These are phyloP conservation scores for Pyrus hybrid DNA, from an alignment of 331 rosid genomes.

Conservation along the genomic window DNA sequence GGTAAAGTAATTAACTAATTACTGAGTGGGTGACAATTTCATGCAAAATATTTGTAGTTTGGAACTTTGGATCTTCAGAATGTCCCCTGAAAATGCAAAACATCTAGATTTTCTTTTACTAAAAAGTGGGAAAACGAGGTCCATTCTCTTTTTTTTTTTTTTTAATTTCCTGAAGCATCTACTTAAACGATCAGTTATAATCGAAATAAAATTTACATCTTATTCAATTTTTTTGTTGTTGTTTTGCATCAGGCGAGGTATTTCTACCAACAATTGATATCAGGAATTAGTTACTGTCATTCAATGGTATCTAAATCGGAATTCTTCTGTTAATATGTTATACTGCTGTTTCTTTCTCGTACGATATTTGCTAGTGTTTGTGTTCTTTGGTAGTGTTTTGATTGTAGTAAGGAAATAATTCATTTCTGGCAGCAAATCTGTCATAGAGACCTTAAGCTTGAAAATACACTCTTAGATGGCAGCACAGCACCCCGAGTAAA, in stretches of 20 bases:
- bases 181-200: too few relatives aligned
- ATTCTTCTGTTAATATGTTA: neutral
- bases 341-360: neutral
- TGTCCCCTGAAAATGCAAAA: neutral
- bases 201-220: too few relatives aligned
- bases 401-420: conserved; percentile 4
- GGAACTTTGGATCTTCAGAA: neutral
- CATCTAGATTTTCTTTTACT: neutral
- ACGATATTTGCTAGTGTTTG: neutral
- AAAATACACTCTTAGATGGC: conserved; percentile 75
- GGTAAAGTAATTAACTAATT: conserved; percentile 27
- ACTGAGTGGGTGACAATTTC: neutral
- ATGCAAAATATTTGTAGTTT: neutral
- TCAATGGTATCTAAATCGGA: conserved; percentile 48
- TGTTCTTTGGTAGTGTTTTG: too few relatives aligned
- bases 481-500: conserved; percentile 67
- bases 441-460: conserved; percentile 90
- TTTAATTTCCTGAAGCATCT: neutral
- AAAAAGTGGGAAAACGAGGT: too few relatives aligned
- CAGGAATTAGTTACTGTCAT: conserved; percentile 88
- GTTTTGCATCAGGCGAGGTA: conserved; percentile 58
- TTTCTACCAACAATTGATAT: conserved; percentile 85
- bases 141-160: neutral
- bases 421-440: conserved; percentile 60
- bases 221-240: conserved; percentile 1